Percentiles rank a stretch among this genome's conserved stretches.
These are phyloP conservation scores for Leccinum barrowsii DNA, from an alignment of 768 basidiomycete species.

Conservation along the genomic window DNA sequence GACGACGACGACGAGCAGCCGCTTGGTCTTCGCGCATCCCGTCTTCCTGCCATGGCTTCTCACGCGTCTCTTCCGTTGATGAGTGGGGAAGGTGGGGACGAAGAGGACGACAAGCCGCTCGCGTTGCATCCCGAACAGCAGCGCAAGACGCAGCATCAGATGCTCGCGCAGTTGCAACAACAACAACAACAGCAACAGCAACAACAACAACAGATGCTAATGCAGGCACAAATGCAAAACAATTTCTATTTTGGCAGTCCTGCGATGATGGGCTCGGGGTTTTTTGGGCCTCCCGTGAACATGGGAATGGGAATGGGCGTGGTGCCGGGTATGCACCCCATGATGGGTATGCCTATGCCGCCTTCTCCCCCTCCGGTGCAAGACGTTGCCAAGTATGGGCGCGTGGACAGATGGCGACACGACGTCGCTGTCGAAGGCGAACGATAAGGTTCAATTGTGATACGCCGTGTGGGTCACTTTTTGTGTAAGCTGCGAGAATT, in stretches of 20 bases:
- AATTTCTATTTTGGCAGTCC: slow-evolving; percentile 69
- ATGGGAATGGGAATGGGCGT: slow-evolving; percentile 26
- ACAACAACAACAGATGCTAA: slow-evolving; percentile 62
- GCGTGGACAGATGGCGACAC: slow-evolving; percentile 79
- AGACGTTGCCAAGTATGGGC: slow-evolving; percentile 63
- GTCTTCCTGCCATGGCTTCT: slow-evolving; percentile 28
- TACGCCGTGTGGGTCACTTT: background rate
- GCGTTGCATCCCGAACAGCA: slow-evolving; percentile 79
- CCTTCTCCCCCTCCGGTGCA: slow-evolving; percentile 61
- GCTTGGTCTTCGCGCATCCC: slow-evolving; percentile 65
- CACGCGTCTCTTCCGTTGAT: slow-evolving; percentile 25
- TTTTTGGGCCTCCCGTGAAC: slow-evolving; percentile 58
- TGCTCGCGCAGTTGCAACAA: slow-evolving; percentile 43
- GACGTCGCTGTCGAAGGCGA: slow-evolving; percentile 75
- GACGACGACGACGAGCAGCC: slow-evolving; percentile 59
- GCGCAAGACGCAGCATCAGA: slow-evolving; percentile 55
- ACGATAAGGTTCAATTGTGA: slow-evolving; percentile 17
- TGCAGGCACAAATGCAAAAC: slow-evolving; percentile 74
- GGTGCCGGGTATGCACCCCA: slow-evolving; percentile 40
- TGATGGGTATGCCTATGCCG: slow-evolving; percentile 36
- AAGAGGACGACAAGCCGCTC: slow-evolving; percentile 70
- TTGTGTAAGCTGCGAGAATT: slow-evolving; percentile 7
- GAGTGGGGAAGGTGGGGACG: slow-evolving; percentile 44
- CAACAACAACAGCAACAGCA: slow-evolving; percentile 43
- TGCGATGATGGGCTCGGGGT: slow-evolving; percentile 67